Base-by-base conservation (phyloP, 2,329 filamentous ascomycete genomes). In the Podosphaera aphanis region DNA sequence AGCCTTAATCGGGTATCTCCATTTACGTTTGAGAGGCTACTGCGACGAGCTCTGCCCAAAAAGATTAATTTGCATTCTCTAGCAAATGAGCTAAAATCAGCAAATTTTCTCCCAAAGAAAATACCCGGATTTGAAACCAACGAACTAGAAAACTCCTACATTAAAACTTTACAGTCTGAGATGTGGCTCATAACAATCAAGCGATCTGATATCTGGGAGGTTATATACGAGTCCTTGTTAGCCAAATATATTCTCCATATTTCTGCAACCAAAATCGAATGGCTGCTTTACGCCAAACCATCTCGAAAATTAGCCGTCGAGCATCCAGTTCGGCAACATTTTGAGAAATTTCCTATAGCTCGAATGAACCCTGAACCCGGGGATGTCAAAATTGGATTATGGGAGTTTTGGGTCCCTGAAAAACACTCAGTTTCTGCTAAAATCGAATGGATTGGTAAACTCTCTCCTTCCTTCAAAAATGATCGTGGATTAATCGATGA, bases 221-320 rank as follows among this genome's bases (percentile, higher is more conserved):
- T 64, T 3, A 49, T 50, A 2, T 71, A 68, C 48, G 59, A 60
- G 7, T 64, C 64, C 3, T 29, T 55, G 1, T 21, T 51, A 8
- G 64, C 63, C 2, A 56, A 52, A 4, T 49, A 70, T n/a, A 60
- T 65, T 20, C 55, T 69, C 56, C 39, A 53, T 4, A 53, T 64
- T 13, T 56, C 59, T 13, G 51, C 55, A 5, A 41, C 47, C 2
- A 48, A 51, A 18, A 54, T 63, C 6, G 55, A 62, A 45, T 74
- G 73, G 69, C 57, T 62, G 0, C 49, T 74, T 3, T 71, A 63
- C 50, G 63, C 64, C 11, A 49, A 55, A 13, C 56, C 64, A 25
- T 60, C 27, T 20, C 27, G 31, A 15, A 11, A 41, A 13, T 16
- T 39, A 16, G 19, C 36, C 2, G 35, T 64, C 2, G 59, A 47